Conservation (phyloP, 1,284 basidiomycete genomes). For the Heliocybe sulcata region DNA sequence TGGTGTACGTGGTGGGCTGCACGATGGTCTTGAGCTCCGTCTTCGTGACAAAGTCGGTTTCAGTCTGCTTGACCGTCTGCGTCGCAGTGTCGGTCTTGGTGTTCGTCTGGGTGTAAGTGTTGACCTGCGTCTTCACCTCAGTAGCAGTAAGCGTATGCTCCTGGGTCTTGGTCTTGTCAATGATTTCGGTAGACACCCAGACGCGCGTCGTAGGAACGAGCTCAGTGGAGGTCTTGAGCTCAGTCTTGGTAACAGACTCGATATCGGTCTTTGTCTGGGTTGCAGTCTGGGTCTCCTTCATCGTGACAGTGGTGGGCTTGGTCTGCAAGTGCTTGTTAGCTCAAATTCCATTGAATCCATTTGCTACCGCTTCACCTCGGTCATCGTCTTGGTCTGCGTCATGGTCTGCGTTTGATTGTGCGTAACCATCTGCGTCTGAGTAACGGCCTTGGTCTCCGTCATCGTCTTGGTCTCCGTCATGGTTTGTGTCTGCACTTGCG, state of each 20-base stretch:
- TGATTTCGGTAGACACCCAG: slow-evolving; percentile 57
- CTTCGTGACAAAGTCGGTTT: slow-evolving; percentile 17
- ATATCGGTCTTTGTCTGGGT: slow-evolving; percentile 14
- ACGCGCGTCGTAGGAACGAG: slow-evolving; percentile 54
- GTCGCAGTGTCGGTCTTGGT: slow-evolving; percentile 24
- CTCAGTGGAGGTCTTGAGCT: slow-evolving; percentile 38
- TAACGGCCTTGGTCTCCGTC: too few species aligned
- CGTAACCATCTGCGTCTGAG: too few species aligned
- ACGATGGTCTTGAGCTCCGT: slow-evolving; percentile 31
- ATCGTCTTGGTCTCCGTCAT: slow-evolving; percentile 12
- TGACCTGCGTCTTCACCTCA: slow-evolving; percentile 45
- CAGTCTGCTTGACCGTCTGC: slow-evolving; percentile 11
- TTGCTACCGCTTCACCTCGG: slow-evolving; percentile 10
- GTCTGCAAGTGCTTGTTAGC: slow-evolving; percentile 15
- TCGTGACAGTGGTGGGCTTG: slow-evolving; percentile 23
- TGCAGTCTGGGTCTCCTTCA: slow-evolving; percentile 9
- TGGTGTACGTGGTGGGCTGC: slow-evolving; percentile 49
- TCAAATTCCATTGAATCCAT: slow-evolving; percentile 3
- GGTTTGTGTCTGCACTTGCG: slow-evolving; percentile 4
- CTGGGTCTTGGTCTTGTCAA: slow-evolving; percentile 47
- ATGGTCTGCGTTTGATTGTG: too few species aligned
- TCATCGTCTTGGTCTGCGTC: slow-evolving; percentile 15
- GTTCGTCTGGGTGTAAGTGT: slow-evolving; percentile 41
- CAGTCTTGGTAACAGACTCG: slow-evolving; percentile 12
- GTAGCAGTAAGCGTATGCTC: slow-evolving; percentile 57